Base-by-base conservation (phyloP, 352 stramenopile species). In the Elongisporangium undulatum region DNA sequence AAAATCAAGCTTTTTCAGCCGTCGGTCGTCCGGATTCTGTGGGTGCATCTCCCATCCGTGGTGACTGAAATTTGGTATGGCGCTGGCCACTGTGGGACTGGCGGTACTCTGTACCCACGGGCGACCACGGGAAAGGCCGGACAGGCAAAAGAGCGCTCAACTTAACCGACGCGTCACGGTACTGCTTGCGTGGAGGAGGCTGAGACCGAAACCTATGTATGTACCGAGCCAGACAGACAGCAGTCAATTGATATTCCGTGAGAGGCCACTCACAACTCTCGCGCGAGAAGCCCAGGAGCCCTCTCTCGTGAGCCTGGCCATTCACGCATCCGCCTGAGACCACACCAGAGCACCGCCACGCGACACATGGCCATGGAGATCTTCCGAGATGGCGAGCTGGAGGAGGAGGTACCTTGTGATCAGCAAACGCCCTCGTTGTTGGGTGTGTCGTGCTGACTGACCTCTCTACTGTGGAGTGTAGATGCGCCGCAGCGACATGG, bases 371-470 rank as follows among this genome's bases (percentile, higher is more conserved):
- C 39, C 4, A 90, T 93, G 77, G 83, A 93, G 71, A 91, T 93
- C 59, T 93, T 93, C 64, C 70, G 79, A 48, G 82, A 91, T 49
- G 83, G 83, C 39, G 83, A 93, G 61, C 71, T 93, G 4, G 83
- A 93, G 58, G 71, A 78, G 26, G 83, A 88, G 79, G 83, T 92
- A 41, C 51, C 74, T 68, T 6, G n/a, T n/a, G n/a, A n/a, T n/a
- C n/a, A n/a, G n/a, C n/a, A n/a, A n/a, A n/a, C n/a, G n/a, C n/a
- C n/a, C n/a, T n/a, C n/a, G n/a, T n/a, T n/a, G n/a, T n/a, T n/a
- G n/a, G n/a, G 13, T 52, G n/a, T 56, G 50, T 45, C 17, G 2
- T 8, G 6, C 10, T 51, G n/a, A n/a, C 22, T 19, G 38, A 17
- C 4, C 16, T 15, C 38, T 20, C 23, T 57, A 10, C 21, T 39